Base-by-base conservation (phyloP, 257 asterid genomes). In the Parsonsia alboflavescens region DNA sequence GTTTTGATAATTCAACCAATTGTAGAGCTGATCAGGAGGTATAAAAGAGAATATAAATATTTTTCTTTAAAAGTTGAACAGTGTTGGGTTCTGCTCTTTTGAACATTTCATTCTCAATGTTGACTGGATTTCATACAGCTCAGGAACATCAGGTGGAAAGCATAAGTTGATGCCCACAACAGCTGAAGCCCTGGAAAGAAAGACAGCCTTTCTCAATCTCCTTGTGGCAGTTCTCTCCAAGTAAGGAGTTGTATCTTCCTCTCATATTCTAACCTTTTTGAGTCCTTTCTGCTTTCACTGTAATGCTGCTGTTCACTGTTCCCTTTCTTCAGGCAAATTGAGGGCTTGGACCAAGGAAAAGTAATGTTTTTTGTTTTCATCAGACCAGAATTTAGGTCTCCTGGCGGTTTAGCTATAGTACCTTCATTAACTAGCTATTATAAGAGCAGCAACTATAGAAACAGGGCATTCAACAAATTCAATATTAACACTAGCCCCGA, bases 131-230 rank as follows among this genome's bases (percentile, higher is more conserved):
- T 33, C 39, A 72, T 72, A 52, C 71, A 73, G 71, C 70, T 61
- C 77, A 22, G 61, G 33, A 26, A 73, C 77, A 61, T 73, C 77
- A 36, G 76, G 69, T 1, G 76, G 76, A 44, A 7, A 24, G 16
- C 61, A 62, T 16, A 73, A 73, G 70, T n/a, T 44, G 45, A 44
- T 73, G 9, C 77, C 70, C 22, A 50, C 15, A 0, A 72, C 68
- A 39, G 26, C 53, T 22, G 76, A 72, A 41, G 68, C 41, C 22
- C 42, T 5, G 13, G 12, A 41, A 15, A 39, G 56, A 13, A 72
- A n/a, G 22, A n/a, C 26, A 10, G 10, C 62, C 28, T 41, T 57
- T 26, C 11, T 0, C 8, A 41, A 57, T 57, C 54, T 57, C 1
- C 16, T 41, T n/a, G 15, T 22, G 39, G 21, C 68, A 56, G 76